Percentiles rank a stretch among this genome's conserved stretches.
Conservation (phyloP, 148 eudicot species). For the Rhododendron mucronatum region DNA sequence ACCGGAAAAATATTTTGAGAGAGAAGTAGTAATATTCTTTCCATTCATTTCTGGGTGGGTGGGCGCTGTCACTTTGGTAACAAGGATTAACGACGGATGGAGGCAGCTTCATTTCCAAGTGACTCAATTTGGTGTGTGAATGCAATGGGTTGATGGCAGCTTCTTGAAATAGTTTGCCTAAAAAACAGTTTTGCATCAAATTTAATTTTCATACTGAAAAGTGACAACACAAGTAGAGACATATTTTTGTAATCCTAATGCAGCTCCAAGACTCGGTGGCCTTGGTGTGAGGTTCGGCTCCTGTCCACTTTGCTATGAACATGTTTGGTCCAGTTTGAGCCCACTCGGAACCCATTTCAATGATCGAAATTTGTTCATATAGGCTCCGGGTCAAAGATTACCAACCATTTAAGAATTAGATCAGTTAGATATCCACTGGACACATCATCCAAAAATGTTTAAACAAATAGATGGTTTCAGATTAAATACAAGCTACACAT, state of each 20-base stretch:
- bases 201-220: background rate
- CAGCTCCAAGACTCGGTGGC: background rate
- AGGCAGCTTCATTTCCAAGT: background rate
- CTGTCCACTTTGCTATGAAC: background rate
- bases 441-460: background rate
- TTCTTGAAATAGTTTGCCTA: background rate
- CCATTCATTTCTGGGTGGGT: background rate
- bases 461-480: background rate
- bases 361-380: background rate
- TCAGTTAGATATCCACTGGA: background rate
- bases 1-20: too few relatives aligned
- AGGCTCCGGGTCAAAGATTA: background rate
- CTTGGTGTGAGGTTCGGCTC: background rate
- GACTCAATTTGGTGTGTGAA: background rate
- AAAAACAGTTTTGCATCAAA: background rate
- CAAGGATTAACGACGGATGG: background rate
- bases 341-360: background rate
- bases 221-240: background rate
- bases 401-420: background rate
- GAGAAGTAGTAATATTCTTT: too few relatives aligned
- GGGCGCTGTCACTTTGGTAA: background rate
- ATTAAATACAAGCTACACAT: background rate
- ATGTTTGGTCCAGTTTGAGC: background rate
- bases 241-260: background rate
- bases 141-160: background rate